Conservation (phyloP, 169 alveolate genomes). For the Cryptosporidium tyzzeri region DNA sequence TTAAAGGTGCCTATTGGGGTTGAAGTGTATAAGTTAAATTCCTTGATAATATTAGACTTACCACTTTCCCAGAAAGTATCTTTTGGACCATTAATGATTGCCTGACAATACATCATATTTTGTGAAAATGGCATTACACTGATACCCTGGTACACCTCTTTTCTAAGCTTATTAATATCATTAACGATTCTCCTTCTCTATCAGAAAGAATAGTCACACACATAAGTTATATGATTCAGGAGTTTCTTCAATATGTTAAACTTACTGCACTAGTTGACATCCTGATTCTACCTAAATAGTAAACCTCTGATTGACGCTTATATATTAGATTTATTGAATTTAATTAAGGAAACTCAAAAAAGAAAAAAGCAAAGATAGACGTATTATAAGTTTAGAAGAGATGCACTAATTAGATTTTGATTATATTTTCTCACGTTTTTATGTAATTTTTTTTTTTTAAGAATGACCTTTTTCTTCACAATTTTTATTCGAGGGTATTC, state of each 20-base stretch:
- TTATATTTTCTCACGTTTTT: too few relatives aligned
- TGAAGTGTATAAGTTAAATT: not conserved
- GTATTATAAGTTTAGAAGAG: not conserved
- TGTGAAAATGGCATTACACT: slow-evolving; percentile 95
- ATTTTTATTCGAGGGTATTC: not conserved
- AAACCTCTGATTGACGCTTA: not conserved
- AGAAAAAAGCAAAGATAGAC: too few relatives aligned
- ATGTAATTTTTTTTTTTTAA: too few relatives aligned
- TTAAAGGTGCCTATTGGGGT: slow-evolving; percentile 84
- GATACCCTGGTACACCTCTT: slow-evolving; percentile 92
- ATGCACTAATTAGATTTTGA: not conserved
- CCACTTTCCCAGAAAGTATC: slow-evolving; percentile 99
- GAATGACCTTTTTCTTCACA: not conserved
- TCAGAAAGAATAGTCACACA: not conserved
- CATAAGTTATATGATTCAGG: not conserved
- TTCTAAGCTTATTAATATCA: slow-evolving; percentile 92
- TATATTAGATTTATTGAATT: not conserved
- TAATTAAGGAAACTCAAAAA: not conserved
- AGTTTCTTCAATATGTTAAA: not conserved
- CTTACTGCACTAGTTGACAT: slow-evolving; percentile 75
- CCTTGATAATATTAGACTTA: slow-evolving; percentile 6
- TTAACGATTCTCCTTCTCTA: slow-evolving; percentile 89
- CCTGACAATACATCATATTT: slow-evolving; percentile 96
- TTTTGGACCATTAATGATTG: slow-evolving; percentile 97
- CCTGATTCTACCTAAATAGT: not conserved